phyloP scores from a whole-genome alignment of 768 basidiomycete genomes.

The Agrocybe pediades region DNA sequence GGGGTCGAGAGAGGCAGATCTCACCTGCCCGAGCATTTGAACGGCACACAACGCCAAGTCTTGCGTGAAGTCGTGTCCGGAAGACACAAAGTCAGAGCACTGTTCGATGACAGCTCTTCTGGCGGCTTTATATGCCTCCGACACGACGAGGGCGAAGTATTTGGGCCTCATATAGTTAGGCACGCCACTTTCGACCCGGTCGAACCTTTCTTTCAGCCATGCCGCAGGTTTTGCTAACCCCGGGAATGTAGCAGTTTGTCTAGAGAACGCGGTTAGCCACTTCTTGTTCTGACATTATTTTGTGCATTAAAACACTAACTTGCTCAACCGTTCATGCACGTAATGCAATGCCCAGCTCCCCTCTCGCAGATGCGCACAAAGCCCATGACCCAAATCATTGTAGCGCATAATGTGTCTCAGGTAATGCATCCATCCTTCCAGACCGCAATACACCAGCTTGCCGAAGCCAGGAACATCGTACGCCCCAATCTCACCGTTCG shows the following conservation, averaged over 20 bases:
- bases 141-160: slow-evolving; percentile 91
- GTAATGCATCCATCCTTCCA: slow-evolving; percentile 97
- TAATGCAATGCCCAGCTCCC: slow-evolving; percentile 96
- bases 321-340: slow-evolving; percentile 63
- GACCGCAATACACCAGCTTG: slow-evolving; percentile 84
- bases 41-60: slow-evolving; percentile 83
- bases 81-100: slow-evolving; percentile 81
- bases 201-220: slow-evolving; percentile 91
- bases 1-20: slow-evolving; percentile 88
- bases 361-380: slow-evolving; percentile 84
- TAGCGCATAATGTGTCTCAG: slow-evolving; percentile 80
- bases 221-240: slow-evolving; percentile 67
- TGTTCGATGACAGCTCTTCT: slow-evolving; percentile 83
- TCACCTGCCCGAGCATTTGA: slow-evolving; percentile 90
- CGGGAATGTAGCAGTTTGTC: slow-evolving; percentile 65
- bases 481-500: slow-evolving; percentile 73
- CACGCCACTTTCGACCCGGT: slow-evolving; percentile 68
- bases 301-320: too few species aligned
- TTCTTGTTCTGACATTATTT: too few species aligned
- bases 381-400: slow-evolving; percentile 92
- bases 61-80: slow-evolving; percentile 89
- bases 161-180: slow-evolving; percentile 93
- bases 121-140: slow-evolving; percentile 91
- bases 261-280: too few species aligned
- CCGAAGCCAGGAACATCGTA: slow-evolving; percentile 82